Evolutionary conservation across 768 basidiomycete genomes (phyloP).

Genomic region (Boletus sp.): DNA sequence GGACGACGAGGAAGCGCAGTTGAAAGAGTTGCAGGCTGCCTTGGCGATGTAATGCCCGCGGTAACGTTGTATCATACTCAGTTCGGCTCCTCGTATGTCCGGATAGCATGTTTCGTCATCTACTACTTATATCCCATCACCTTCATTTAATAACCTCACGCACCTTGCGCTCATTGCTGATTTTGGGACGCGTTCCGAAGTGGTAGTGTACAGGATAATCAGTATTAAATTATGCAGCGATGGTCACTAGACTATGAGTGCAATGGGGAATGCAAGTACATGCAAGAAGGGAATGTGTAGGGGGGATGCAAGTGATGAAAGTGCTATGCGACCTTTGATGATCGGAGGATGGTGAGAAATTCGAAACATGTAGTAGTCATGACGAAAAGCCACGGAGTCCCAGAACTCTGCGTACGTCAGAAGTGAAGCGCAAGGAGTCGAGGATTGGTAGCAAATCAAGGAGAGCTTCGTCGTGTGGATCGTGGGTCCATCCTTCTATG

Average conservation of each 20-base stretch:
- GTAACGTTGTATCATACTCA: constrained; percentile 8
- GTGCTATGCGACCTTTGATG: constrained; percentile 21
- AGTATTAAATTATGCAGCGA: constrained; percentile 37
- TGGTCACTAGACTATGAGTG: constrained; percentile 30
- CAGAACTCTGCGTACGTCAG: constrained; percentile 89
- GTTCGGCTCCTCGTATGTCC: constrained; percentile 2
- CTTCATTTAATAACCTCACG: constrained; percentile 28
- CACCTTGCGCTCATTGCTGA: constrained; percentile 19
- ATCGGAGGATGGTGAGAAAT: constrained; percentile 3
- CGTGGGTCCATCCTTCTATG: constrained; percentile 98
- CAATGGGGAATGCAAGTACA: constrained; percentile 22
- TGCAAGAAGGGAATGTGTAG: constrained; percentile 26
- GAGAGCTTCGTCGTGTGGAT: constrained; percentile 93
- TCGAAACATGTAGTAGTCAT: constrained; percentile 16
- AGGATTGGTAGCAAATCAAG: constrained; percentile 94
- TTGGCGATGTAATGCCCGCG: constrained; percentile 65
- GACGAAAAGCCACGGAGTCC: constrained; percentile 62
- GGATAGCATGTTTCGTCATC: constrained; percentile 25
- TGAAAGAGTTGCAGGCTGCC: constrained; percentile 83
- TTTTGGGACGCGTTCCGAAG: constrained; percentile 22
- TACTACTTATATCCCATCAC: constrained; percentile 34
- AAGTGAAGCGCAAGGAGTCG: constrained; percentile 93
- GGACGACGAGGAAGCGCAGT: constrained; percentile 89
- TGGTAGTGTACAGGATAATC: constrained; percentile 36
- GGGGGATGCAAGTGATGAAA: constrained; percentile 22